Evolutionary conservation across 1,139 yeast genomes (phyloP).

Genomic region (Candida neerlandica): DNA sequence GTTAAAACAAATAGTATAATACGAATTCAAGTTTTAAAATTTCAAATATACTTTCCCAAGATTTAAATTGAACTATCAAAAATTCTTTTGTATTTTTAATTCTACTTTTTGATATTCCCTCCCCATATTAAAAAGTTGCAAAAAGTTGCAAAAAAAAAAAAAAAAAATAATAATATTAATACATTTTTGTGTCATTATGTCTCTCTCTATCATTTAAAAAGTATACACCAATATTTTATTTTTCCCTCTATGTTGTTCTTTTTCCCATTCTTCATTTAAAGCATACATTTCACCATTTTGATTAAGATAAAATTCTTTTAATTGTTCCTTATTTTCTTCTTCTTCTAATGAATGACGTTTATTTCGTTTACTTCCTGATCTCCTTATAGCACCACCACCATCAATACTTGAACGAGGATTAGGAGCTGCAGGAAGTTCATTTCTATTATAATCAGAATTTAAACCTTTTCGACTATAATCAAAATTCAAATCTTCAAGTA

Average conservation of each 20-base stretch:
- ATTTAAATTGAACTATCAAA: too few species aligned
- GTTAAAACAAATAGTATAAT: too few species aligned
- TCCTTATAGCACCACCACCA: background rate
- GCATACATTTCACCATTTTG: slow-evolving; percentile 42
- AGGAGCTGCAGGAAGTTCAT: background rate
- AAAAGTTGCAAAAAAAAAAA: slow-evolving; percentile 5
- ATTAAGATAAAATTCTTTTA: slow-evolving; percentile 33
- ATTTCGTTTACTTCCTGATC: slow-evolving; percentile 7
- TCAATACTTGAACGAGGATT: background rate
- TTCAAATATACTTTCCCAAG: too few species aligned
- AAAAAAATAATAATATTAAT: background rate
- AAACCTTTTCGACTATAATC: slow-evolving; percentile 25
- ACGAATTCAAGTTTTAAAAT: too few species aligned
- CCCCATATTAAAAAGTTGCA: background rate
- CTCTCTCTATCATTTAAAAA: too few species aligned
- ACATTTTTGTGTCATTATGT: background rate
- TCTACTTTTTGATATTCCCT: too few species aligned
- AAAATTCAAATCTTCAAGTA: slow-evolving; percentile 39
- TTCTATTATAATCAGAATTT: slow-evolving; percentile 9
- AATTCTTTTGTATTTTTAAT: too few species aligned
- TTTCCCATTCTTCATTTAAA: slow-evolving; percentile 28
- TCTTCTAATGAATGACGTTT: slow-evolving; percentile 5
- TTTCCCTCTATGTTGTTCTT: slow-evolving; percentile 23
- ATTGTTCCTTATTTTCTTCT: slow-evolving; percentile 21
- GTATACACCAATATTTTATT: slow-evolving; percentile 42